Base-by-base conservation (phyloP, 2,329 filamentous ascomycete genomes). In the Arthrinium phaeospermum region DNA sequence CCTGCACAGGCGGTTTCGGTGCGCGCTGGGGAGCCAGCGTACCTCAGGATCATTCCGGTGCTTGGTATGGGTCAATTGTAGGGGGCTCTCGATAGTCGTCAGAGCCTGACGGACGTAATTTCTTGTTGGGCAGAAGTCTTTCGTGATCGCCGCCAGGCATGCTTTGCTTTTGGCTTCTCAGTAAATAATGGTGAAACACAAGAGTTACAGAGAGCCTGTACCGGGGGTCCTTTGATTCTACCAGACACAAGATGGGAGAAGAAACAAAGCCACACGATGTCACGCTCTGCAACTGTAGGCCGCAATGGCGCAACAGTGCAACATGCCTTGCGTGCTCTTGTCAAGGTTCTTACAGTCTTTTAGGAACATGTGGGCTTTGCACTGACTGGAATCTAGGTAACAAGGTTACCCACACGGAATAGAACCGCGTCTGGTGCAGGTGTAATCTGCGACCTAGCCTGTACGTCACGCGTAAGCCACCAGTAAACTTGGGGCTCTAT, bases 311-410 rank as follows among this genome's bases (percentile, higher is more conserved):
- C 30, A 64, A 64, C 57, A 41, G 22, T 34, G 57, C 57, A 41
- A 64, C 57, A 64, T 64, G 37, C 34, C 57, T 64, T 64, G 57
- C 57, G 57, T 64, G 57, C 34, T 64, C 34, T 64, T 34, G 57
- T 64, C 57, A 64, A 64, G 57, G 57, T 64, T 64, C 57, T 64
- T n/a, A 22, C 57, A 41, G 57, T 27, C 30, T 19, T 30, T 64
- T 10, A 64, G 14, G 34, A 13, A 41, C 34, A 51, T 51, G 46
- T 49, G 46, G 46, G 46, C 30, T 22, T 51, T 51, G 49, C n/a
- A 64, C 34, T 41, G 30, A 41, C 57, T 64, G 57, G 14, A 64
- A 27, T 51, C 49, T 27, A n/a, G n/a, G n/a, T n/a, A 51, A 37
- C 8, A 57, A 19, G 27, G 13, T 57, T 57, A 57, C 30, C 53